Evolutionary conservation across 2,329 filamentous ascomycete species (phyloP), one percentile per base, ranked within the genome.

Genomic region (Chalaropsis ovoidea): DNA sequence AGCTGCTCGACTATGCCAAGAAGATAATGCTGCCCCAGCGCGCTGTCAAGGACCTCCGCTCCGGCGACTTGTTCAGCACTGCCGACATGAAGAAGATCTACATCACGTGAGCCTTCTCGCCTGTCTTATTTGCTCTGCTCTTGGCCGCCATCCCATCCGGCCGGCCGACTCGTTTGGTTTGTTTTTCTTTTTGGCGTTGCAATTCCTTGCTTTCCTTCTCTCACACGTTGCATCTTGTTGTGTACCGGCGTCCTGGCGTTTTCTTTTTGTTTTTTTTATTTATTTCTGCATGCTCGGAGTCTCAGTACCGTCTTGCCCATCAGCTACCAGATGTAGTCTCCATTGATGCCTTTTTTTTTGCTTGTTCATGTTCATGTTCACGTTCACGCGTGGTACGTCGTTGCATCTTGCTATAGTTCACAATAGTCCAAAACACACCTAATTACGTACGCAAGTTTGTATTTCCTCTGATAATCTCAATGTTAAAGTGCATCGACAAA

Each of bases 31-130:
- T 94, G 52, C 77, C 80, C 24, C 72, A 80, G 6, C 86, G 82
- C 4, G 80, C 81, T 71, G 81, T 96, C 15, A 88, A 88, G 73
- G 93, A 97, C 76, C 82, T 91, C 22, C 85, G 86, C 19, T 91
- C 88, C 0, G 86, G 87, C 0, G 83, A 89, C 62, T 76, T 88
- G 11, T 94, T 82, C 71, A 75, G 79, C 0, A 77, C 80, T 64
- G 79, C 80, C 1, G 79, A 83, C 65, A 77, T 94, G 67, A 88
- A 88, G 78, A 96, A 95, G 78, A 91, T 97, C 24, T 99, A 87
- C 73, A 96, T 97, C 67, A 90, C 90, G 64, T 96, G 77, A 58
- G 5, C 3, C 42, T 43, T 13, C 13, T 43, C 17, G 13, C 17
- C 11, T 15, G 7, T 15, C 42, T 43, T n/a, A n/a, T n/a, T n/a